Percentiles rank a stretch among this genome's conserved stretches.
Conservation (phyloP, 1,284 basidiomycete species). For the Apiotrichum akiyoshidainum region DNA sequence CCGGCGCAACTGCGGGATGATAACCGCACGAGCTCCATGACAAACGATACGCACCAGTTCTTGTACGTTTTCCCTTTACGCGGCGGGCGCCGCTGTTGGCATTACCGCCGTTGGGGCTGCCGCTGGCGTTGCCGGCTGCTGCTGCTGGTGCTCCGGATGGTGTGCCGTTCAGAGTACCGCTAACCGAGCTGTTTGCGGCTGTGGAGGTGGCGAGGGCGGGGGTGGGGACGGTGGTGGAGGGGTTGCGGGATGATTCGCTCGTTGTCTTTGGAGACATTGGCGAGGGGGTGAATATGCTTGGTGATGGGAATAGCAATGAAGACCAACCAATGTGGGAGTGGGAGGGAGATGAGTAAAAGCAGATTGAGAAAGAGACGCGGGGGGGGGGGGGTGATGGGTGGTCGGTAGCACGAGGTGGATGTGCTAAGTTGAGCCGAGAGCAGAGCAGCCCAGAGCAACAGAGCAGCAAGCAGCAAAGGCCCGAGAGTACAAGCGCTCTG, state of each 20-base stretch:
- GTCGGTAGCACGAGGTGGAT: too few relatives aligned
- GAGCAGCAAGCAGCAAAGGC: too few relatives aligned
- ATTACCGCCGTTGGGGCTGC: background rate
- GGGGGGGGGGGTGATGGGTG: too few relatives aligned
- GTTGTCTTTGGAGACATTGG: slow-evolving; percentile 5
- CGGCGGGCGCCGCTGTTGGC: slow-evolving; percentile 6
- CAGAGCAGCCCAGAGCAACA: too few relatives aligned
- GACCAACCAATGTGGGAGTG: background rate
- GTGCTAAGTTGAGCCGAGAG: too few relatives aligned
- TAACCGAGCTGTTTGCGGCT: too few relatives aligned
- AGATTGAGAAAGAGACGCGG: too few relatives aligned
- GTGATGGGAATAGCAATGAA: background rate
- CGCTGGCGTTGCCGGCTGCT: background rate
- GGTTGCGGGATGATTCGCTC: background rate
- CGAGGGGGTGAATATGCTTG: background rate
- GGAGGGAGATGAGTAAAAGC: background rate
- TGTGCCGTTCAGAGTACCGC: too few relatives aligned
- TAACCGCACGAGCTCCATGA: background rate
- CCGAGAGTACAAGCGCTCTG: too few relatives aligned
- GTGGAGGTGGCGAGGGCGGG: background rate
- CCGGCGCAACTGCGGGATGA: too few relatives aligned
- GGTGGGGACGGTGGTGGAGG: background rate
- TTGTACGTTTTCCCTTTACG: slow-evolving; percentile 20
- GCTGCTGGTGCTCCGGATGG: too few relatives aligned
- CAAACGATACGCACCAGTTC: slow-evolving; percentile 13